These are phyloP conservation scores for Harringtonia lauricola DNA, from an alignment of 2,329 filamentous ascomycete genomes.

Conservation along the genomic window DNA sequence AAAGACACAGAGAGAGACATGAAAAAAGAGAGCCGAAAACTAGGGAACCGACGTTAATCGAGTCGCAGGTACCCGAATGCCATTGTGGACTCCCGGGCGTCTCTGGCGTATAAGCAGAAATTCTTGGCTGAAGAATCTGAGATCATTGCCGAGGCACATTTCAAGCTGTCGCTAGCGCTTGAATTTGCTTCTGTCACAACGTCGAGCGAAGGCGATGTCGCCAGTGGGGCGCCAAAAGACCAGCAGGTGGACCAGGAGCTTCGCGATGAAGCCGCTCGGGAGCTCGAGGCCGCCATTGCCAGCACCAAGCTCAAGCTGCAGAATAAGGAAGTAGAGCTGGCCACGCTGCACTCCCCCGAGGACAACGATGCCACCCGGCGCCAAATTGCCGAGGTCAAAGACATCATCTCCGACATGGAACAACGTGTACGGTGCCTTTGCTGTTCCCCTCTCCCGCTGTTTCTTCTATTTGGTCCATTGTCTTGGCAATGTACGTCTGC, in stretches of 20 bases:
- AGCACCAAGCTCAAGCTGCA: slow-evolving; percentile 62
- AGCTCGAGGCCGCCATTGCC: slow-evolving; percentile 64
- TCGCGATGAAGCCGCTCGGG: slow-evolving; percentile 57
- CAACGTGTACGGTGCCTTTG: slow-evolving; percentile 58
- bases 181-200: slow-evolving; percentile 80
- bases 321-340: slow-evolving; percentile 56
- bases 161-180: slow-evolving; percentile 86
- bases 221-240: slow-evolving; percentile 33
- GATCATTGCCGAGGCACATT: slow-evolving; percentile 87
- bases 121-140: slow-evolving; percentile 73
- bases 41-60: not conserved
- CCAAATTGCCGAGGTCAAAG: slow-evolving; percentile 62
- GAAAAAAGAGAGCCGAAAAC: not conserved
- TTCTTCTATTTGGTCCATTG: no score
- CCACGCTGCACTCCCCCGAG: slow-evolving; percentile 50
- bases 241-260: slow-evolving; percentile 56
- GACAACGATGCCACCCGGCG: slow-evolving; percentile 53
- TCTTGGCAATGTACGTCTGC: not conserved
- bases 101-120: slow-evolving; percentile 67
- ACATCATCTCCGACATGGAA: slow-evolving; percentile 71
- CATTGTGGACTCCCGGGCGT: slow-evolving; percentile 70
- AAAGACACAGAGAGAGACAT: not conserved
- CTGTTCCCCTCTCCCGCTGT: slow-evolving; percentile 7
- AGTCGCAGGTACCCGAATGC: slow-evolving; percentile 61
- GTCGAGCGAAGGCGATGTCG: slow-evolving; percentile 19